Base-by-base conservation (phyloP, 179 eudicot species). In the Silene noctiflora region DNA sequence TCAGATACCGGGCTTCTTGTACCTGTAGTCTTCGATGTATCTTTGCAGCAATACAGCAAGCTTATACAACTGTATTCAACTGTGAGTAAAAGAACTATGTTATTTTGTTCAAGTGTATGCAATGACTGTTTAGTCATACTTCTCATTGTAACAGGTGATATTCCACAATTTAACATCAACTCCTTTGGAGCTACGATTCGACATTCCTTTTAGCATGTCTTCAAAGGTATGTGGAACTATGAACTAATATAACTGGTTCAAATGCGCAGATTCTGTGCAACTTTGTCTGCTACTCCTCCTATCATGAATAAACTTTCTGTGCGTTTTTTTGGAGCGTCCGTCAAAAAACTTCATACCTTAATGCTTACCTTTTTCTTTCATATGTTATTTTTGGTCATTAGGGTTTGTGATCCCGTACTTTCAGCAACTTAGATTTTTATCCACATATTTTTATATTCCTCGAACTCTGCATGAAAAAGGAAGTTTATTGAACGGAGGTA, bases 11-110 rank as follows among this genome's bases (percentile, higher is more conserved):
- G 96, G 51, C 91, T 90, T 80, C 87, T 87, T 68, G 88, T 89
- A 79, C 99, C 99, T 76, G 97, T 96, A 39, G 91, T 93, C 75
- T 85, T 94, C 85, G 98, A 96, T 86, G 99, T 93, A 77, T 93
- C 98, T 19, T 86, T 90, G 66, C 94, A 91, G 82, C 89, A 83
- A 53, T 87, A 88, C 80, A 91, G 94, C 81, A 96, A 96, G 87
- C 78, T 93, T 78, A 80, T 96, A 75, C 92, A 89, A 31, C 79
- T 96, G 69, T 96, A 96, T 79, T 93, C 99, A 72, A 93, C 99
- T 78, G 99, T 96, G 83, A 79, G 94, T 85, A 20, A 63, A 74
- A 63, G 63, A 56, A 11, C 63, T 72, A 60, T 74, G 71, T 72
- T 20, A 31, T 71, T 29, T 67, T 68, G 19, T 69, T 64, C 56